A percentile compares a stretch with the other conserved stretches of the same genome.
These are phyloP conservation scores for Fragaria iinumae DNA, from an alignment of 306 rosid species.

Conservation along the genomic window DNA sequence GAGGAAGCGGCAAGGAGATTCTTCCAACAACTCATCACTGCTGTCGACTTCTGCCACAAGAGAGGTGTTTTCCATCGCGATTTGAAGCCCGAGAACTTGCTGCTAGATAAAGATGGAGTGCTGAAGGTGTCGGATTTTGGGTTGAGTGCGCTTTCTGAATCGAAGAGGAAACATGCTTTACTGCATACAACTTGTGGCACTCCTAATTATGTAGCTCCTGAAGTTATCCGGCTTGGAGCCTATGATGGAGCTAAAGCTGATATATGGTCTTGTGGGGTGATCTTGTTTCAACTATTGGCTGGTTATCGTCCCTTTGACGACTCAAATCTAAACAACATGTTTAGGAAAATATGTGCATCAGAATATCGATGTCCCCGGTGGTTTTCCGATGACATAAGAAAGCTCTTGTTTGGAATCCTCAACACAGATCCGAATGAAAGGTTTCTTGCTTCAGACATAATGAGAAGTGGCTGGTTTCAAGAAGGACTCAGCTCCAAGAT, in stretches of 20 bases:
- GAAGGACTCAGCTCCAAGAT: slow-evolving; percentile 31
- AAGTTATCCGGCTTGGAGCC: slow-evolving; percentile 32
- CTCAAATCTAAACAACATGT: slow-evolving; percentile 41
- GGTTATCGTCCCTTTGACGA: slow-evolving; percentile 47
- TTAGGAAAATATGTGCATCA: slow-evolving; percentile 41
- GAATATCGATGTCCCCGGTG: slow-evolving; percentile 47
- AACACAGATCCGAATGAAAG: slow-evolving; percentile 49
- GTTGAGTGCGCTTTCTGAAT: slow-evolving; percentile 49
- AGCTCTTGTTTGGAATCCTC: slow-evolving; percentile 40
- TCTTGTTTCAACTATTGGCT: slow-evolving; percentile 49
- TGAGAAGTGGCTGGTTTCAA: slow-evolving; percentile 44
- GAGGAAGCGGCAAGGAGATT: slow-evolving; percentile 47
- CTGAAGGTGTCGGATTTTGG: slow-evolving; percentile 55
- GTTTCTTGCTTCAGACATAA: slow-evolving; percentile 34
- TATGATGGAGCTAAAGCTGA: slow-evolving; percentile 66
- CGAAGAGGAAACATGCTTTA: slow-evolving; percentile 38
- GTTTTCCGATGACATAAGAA: slow-evolving; percentile 34
- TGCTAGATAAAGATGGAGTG: slow-evolving; percentile 50
- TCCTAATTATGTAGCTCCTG: slow-evolving; percentile 59
- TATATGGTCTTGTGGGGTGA: slow-evolving; percentile 63
- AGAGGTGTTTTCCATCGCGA: slow-evolving; percentile 63
- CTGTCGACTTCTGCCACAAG: slow-evolving; percentile 57
- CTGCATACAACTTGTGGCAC: slow-evolving; percentile 57
- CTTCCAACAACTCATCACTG: slow-evolving; percentile 49
- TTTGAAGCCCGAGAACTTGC: slow-evolving; percentile 54